Conservation (phyloP, 2,329 filamentous ascomycete genomes). For the Colletotrichum chrysophilum region DNA sequence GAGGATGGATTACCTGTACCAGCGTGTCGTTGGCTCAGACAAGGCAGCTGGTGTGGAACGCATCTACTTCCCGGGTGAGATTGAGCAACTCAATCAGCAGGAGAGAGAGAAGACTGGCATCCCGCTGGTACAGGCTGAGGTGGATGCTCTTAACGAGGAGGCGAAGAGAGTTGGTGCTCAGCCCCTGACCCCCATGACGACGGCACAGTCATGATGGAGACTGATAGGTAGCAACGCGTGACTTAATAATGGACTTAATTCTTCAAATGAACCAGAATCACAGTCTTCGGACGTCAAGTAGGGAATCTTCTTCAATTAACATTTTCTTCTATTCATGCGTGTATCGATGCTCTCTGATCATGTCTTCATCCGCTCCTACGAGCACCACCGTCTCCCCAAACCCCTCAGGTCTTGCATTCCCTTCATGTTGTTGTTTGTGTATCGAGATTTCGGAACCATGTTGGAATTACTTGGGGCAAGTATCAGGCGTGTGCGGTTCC, state of each 20-base stretch:
- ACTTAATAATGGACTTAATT: background rate
- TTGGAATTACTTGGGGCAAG: background rate
- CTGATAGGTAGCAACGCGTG: fast-evolving
- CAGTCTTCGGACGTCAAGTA: background rate
- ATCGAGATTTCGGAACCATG: fast-evolving
- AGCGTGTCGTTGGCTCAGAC: conserved; percentile 57
- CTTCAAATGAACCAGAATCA: background rate
- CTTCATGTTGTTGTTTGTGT: background rate
- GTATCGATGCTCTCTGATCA: background rate
- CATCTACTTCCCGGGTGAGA: conserved; percentile 67
- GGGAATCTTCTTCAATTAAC: fast-evolving
- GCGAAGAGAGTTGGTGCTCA: conserved; percentile 49
- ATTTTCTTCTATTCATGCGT: background rate
- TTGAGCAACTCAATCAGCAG: conserved; percentile 60
- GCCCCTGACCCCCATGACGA: background rate
- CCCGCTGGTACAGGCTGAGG: conserved; percentile 61
- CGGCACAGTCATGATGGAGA: background rate
- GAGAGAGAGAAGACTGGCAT: conserved; percentile 61
- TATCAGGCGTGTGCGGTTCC: background rate
- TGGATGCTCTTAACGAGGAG: conserved; percentile 61
- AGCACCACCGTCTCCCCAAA: fast-evolving
- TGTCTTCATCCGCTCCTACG: fast-evolving
- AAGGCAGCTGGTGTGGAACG: conserved; percentile 61
- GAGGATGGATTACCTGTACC: conserved; percentile 62
- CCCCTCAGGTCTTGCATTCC: fast-evolving